Evolutionary conservation across 768 basidiomycete species (phyloP).

Genomic region (Podaxis sp.): DNA sequence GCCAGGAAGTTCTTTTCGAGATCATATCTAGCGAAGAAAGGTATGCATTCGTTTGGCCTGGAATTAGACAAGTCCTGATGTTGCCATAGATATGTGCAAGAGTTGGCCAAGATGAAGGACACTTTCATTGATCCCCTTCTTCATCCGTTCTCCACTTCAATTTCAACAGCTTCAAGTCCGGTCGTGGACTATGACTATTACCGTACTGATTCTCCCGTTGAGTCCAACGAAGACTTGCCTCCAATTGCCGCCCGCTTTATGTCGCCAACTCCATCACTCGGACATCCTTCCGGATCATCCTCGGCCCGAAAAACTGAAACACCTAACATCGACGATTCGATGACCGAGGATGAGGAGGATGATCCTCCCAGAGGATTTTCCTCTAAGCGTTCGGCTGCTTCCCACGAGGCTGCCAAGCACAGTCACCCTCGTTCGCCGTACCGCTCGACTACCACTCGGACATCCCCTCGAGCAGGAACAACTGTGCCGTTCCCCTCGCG

Average conservation of each 20-base stretch:
- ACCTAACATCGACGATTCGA: conserved; percentile 72
- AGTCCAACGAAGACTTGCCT: conserved; percentile 72
- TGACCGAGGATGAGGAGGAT: conserved; percentile 70
- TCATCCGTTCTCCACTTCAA: conserved; percentile 68
- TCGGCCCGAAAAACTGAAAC: conserved; percentile 52
- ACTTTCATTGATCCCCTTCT: conserved; percentile 89
- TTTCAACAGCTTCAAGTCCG: conserved; percentile 55
- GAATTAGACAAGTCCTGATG: conserved; percentile 16
- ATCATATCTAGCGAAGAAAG: conserved; percentile 96
- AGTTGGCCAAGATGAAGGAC: conserved; percentile 89
- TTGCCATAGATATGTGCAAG: conserved; percentile 79
- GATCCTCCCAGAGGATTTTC: conserved; percentile 53
- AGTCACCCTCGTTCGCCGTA: conserved; percentile 81
- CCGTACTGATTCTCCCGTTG: conserved; percentile 65
- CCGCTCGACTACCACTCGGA: conserved; percentile 46
- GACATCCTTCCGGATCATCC: conserved; percentile 31
- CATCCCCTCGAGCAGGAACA: conserved; percentile 37
- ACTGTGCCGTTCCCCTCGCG: conserved; percentile 76
- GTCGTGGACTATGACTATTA: conserved; percentile 71
- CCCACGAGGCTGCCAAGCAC: conserved; percentile 46
- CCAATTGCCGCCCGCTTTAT: conserved; percentile 94
- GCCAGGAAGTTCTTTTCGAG: conserved; percentile 96
- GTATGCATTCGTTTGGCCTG: conserved; percentile 39
- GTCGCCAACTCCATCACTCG: conserved; percentile 59
- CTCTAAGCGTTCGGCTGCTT: conserved; percentile 40